Percentiles rank a stretch among this genome's conserved stretches.
Conservation (phyloP, 2,329 filamentous ascomycete genomes). For the Pyrenochaeta sp. region DNA sequence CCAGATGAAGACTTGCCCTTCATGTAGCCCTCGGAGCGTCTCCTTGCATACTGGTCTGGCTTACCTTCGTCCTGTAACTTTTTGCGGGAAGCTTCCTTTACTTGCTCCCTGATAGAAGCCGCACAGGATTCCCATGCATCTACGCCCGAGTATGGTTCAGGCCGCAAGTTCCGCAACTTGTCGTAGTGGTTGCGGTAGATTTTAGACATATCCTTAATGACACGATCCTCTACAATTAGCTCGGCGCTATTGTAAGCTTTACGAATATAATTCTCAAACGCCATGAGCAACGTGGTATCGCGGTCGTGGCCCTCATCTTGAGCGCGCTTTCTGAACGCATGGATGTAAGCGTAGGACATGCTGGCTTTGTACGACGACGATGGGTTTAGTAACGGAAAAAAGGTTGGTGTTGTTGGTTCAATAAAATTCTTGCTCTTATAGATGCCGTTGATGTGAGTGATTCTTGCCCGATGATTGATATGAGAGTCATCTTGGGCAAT, state of each 20-base stretch:
- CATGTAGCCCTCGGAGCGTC: background rate
- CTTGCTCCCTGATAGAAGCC: background rate
- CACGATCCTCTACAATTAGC: too few species aligned
- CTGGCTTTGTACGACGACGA: too few species aligned
- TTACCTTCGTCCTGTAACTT: background rate
- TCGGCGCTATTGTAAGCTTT: too few species aligned
- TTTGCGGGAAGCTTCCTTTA: background rate
- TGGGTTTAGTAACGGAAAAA: too few species aligned
- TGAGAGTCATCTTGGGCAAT: background rate
- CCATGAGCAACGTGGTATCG: too few species aligned
- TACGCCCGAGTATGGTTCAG: too few species aligned
- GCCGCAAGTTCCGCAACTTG: background rate
- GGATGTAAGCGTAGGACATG: too few species aligned
- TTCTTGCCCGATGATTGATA: background rate
- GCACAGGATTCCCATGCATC: background rate
- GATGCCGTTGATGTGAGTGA: background rate
- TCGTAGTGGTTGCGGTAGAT: background rate
- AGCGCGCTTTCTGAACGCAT: too few species aligned
- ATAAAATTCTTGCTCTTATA: background rate
- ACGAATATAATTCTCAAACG: too few species aligned
- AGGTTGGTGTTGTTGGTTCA: too few species aligned
- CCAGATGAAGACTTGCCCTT: background rate
- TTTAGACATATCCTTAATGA: too few species aligned
- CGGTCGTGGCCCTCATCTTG: too few species aligned
- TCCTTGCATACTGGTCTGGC: background rate